Conservation (phyloP, 352 stramenopile genomes). For the Phytophthora crassamura region DNA sequence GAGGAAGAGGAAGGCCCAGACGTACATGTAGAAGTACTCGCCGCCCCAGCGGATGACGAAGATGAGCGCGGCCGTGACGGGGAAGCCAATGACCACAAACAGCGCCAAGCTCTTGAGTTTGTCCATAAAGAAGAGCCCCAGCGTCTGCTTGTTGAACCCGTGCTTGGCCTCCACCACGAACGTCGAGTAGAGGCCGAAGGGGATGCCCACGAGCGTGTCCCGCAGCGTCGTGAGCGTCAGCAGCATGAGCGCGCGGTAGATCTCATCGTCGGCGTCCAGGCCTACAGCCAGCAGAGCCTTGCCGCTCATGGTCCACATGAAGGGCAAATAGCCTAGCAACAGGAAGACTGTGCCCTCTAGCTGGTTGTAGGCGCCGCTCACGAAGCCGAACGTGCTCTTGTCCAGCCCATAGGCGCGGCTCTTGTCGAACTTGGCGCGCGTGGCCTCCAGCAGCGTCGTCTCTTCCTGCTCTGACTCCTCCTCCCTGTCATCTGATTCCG, state of each 20-base stretch:
- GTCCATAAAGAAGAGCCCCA: slow-evolving; percentile 94
- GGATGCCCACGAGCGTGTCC: slow-evolving; percentile 66
- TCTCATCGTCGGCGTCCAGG: slow-evolving; percentile 81
- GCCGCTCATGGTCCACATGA: slow-evolving; percentile 92
- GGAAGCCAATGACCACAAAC: slow-evolving; percentile 83
- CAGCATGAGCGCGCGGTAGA: slow-evolving; percentile 78
- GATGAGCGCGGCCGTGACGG: slow-evolving; percentile 68
- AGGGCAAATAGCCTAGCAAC: slow-evolving; percentile 93
- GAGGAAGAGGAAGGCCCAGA: slow-evolving; percentile 95
- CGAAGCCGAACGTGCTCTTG: slow-evolving; percentile 96
- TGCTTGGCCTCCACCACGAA: slow-evolving; percentile 97
- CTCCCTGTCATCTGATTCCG: slow-evolving; percentile 20
- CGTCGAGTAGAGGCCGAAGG: slow-evolving; percentile 92
- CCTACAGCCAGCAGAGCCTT: slow-evolving; percentile 61
- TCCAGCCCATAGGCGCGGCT: slow-evolving; percentile 95
- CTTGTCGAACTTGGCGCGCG: slow-evolving; percentile 92
- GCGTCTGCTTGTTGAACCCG: slow-evolving; percentile 98
- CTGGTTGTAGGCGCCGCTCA: slow-evolving; percentile 89
- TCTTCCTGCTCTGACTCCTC: slow-evolving; percentile 31
- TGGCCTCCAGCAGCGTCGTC: slow-evolving; percentile 82
- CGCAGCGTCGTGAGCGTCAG: slow-evolving; percentile 68
- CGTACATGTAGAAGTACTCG: slow-evolving; percentile 90
- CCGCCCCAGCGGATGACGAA: slow-evolving; percentile 78
- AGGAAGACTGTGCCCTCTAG: slow-evolving; percentile 89
- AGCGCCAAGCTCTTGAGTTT: slow-evolving; percentile 94